Base-by-base conservation (phyloP, 352 stramenopile genomes). In the Phytophthora sansomeana region DNA sequence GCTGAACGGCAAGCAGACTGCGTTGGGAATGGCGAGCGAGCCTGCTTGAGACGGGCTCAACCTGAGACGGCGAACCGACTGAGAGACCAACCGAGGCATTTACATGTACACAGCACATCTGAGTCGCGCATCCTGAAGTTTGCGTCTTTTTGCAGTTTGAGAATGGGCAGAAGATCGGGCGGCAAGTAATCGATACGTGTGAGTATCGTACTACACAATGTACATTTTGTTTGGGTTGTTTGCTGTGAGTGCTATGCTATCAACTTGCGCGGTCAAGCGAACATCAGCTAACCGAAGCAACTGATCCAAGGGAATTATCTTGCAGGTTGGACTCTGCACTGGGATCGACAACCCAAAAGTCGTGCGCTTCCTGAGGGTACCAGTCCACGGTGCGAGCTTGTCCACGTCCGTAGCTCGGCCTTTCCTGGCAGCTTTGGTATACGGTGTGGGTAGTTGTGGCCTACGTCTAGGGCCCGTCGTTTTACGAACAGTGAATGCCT, bases 101-200 rank as follows among this genome's bases (percentile, higher is more conserved):
- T 24, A 24, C 33, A 29, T 21, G 28, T 3, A 48, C 29, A 30
- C 39, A 41, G 46, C 56, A 50, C 21, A 58, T 65, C 57, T 51
- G 46, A 44, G 58, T 49, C 30, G 11, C 36, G n/a, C 39, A 63
- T 63, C 56, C 56, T 63, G 56, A 56, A 63, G 24, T 64, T 58
- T 51, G 44, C 57, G 46, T 65, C 44, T 65, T 65, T 64, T 58
- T 63, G 55, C 10, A 16, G 24, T 13, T 55, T 57, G 46, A 50
- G 11, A 38, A 49, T 35, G 26, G 30, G 58, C 57, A 26, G 8
- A 39, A 39, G 13, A 41, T 41, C 13, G 35, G 50, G 14, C 21
- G 26, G 17, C 44, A 48, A 63, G 44, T 58, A 51, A 51, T 58
- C 57, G 43, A 6, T 48, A 11, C 21, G 19, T 17, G 19, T 50